These are phyloP conservation scores for Microbotryum scabiosae DNA, from an alignment of 1,284 basidiomycete species.

Conservation along the genomic window DNA sequence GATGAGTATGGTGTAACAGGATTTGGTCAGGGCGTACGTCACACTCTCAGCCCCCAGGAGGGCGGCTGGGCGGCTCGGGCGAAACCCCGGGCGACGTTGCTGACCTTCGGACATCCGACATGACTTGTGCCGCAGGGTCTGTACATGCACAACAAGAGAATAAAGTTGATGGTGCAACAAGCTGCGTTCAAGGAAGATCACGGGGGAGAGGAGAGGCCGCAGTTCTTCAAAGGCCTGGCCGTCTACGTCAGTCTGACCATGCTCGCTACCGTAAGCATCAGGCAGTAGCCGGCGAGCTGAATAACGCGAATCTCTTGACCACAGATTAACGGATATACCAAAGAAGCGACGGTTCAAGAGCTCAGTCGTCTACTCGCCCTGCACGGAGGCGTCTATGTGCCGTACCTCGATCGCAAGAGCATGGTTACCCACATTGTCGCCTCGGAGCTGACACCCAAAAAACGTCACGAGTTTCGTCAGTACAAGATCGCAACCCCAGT, in stretches of 20 bases:
- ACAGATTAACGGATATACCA: conserved; percentile 83
- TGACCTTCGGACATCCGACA: not conserved
- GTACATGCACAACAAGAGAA: conserved; percentile 81
- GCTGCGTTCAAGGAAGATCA: conserved; percentile 18
- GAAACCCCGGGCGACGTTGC: not conserved
- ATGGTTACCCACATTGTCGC: conserved; percentile 79
- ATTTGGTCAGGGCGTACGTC: not conserved
- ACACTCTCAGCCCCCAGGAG: not conserved
- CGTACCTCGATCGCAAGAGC: conserved; percentile 65
- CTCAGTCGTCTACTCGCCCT: conserved; percentile 68
- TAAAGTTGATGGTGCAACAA: conserved; percentile 52
- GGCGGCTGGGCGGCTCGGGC: not conserved
- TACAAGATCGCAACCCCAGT: conserved; percentile 81
- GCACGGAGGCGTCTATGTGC: conserved; percentile 73
- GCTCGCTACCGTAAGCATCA: not conserved
- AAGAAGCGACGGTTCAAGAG: conserved; percentile 44
- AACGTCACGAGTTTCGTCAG: conserved; percentile 74
- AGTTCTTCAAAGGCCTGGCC: conserved; percentile 61
- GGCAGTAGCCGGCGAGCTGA: not conserved
- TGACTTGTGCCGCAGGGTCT: conserved; percentile 46
- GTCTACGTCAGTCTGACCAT: conserved; percentile 55
- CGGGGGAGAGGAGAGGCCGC: conserved; percentile 39
- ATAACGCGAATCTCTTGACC: not conserved
- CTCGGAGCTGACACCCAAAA: conserved; percentile 76
- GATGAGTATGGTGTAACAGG: not conserved